Evolutionary conservation across 2,329 filamentous ascomycete species (phyloP).

Genomic region (Trichocomaceae sp.): DNA sequence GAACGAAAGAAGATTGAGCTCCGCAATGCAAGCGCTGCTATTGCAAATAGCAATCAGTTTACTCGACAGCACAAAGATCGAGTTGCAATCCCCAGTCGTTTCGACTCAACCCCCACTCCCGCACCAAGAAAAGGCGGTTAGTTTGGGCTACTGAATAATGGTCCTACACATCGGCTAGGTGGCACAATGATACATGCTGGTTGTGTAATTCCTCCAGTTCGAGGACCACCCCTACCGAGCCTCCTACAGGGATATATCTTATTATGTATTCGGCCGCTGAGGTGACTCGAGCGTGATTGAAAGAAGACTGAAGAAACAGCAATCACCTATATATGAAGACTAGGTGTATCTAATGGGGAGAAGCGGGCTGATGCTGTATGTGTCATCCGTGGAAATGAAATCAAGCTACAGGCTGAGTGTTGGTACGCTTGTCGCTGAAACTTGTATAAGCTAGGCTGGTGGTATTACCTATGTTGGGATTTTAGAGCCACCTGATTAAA

Average conservation of each 20-base stretch:
- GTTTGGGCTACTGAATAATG: slow-evolving; percentile 1
- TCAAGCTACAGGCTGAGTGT: not conserved
- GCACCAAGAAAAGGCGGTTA: slow-evolving; percentile 29
- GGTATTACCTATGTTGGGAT: not conserved
- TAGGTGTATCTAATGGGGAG: not conserved
- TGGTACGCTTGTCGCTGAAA: slow-evolving; percentile 1
- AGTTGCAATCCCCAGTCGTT: slow-evolving; percentile 17
- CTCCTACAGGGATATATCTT: not conserved
- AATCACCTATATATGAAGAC: not conserved
- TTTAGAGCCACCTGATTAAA: not conserved
- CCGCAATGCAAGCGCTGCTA: slow-evolving; percentile 35
- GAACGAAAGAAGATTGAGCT: slow-evolving; percentile 44
- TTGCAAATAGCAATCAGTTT: slow-evolving; percentile 28
- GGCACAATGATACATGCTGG: not conserved
- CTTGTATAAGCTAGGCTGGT: slow-evolving; percentile 1
- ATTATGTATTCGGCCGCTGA: not conserved
- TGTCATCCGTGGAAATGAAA: not conserved
- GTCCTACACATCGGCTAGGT: not conserved
- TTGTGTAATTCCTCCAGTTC: not conserved
- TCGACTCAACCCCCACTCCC: slow-evolving; percentile 20
- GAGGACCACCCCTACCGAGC: not conserved
- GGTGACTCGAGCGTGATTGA: not conserved
- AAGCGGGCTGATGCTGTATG: not conserved
- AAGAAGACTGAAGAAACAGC: not conserved
- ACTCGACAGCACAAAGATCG: slow-evolving; percentile 15